Evolutionary conservation across 2,329 filamentous ascomycete species (phyloP).

Genomic region (Zymoseptoria passerinii): DNA sequence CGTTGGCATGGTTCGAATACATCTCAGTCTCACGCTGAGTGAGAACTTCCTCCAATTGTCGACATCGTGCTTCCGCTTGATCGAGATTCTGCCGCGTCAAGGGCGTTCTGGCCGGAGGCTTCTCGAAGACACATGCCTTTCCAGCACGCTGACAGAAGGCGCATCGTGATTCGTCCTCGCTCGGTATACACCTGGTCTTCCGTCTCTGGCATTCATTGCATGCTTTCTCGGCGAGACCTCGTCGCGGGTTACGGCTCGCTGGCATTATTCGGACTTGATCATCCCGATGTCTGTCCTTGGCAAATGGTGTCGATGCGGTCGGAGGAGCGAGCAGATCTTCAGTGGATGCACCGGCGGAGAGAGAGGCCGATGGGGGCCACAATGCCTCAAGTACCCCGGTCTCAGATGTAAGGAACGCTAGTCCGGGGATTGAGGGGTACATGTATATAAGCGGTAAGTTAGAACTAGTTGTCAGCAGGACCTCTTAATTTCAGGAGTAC

Average conservation of each 20-base stretch:
- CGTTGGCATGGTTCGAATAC: background rate
- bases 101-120: slow-evolving; percentile 30
- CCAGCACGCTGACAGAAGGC: slow-evolving; percentile 26
- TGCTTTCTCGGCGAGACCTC: slow-evolving; percentile 12
- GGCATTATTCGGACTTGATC: slow-evolving; percentile 1
- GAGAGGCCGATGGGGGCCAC: background rate
- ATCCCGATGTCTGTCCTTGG: background rate
- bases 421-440: background rate
- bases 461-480: background rate
- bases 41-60: slow-evolving; percentile 24
- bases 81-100: slow-evolving; percentile 33
- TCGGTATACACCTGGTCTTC: slow-evolving; percentile 19
- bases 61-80: slow-evolving; percentile 25
- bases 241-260: slow-evolving; percentile 1
- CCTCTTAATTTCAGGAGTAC: background rate
- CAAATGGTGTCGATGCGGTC: background rate
- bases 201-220: slow-evolving; percentile 25
- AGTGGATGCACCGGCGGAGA: background rate
- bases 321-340: background rate
- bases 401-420: background rate
- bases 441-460: background rate
- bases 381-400: background rate
- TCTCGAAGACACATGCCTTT: slow-evolving; percentile 29
- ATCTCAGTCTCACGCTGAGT: slow-evolving; percentile 4
- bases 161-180: slow-evolving; percentile 30